Percentiles rank a stretch among this genome's conserved stretches.
Conservation (phyloP, 192 early-diverging fungal genomes). For the Mortierella alpina region DNA sequence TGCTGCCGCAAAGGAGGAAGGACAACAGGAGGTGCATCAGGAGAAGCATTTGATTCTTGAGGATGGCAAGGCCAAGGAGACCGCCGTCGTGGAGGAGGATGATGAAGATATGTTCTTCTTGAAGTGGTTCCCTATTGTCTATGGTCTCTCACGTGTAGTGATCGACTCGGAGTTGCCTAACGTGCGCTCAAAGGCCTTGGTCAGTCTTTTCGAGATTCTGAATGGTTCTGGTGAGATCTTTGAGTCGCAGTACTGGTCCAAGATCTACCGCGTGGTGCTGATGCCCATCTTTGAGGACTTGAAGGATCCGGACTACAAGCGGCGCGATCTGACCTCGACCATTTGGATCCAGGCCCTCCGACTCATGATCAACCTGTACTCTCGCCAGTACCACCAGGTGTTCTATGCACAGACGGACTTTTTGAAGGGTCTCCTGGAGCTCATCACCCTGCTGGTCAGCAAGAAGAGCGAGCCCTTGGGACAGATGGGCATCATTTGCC, state of each 20-base stretch:
- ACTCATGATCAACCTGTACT: slow-evolving; percentile 86
- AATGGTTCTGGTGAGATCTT: slow-evolving; percentile 84
- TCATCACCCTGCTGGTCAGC: slow-evolving; percentile 59
- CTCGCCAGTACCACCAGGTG: slow-evolving; percentile 75
- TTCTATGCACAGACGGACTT: slow-evolving; percentile 80
- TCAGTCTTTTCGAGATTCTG: slow-evolving; percentile 86
- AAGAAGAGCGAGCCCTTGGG: slow-evolving; percentile 88
- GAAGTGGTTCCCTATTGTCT: slow-evolving; percentile 63
- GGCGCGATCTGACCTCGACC: slow-evolving; percentile 86
- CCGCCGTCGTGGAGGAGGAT: slow-evolving; percentile 30
- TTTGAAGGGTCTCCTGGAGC: slow-evolving; percentile 81
- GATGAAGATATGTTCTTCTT: slow-evolving; percentile 62
- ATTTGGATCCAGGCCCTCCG: slow-evolving; percentile 93
- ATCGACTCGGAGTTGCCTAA: slow-evolving; percentile 55
- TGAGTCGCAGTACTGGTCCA: slow-evolving; percentile 83
- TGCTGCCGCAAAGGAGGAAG: slow-evolving; percentile 31
- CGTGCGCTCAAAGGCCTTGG: slow-evolving; percentile 71
- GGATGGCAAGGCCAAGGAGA: slow-evolving; percentile 75
- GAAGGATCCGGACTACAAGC: slow-evolving; percentile 79
- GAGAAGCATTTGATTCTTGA: slow-evolving; percentile 59
- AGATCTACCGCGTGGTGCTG: slow-evolving; percentile 83
- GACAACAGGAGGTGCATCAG: neutral
- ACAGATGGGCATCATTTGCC: slow-evolving; percentile 87
- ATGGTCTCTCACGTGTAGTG: slow-evolving; percentile 57
- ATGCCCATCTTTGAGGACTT: slow-evolving; percentile 95